Conservation (phyloP, 345 rosid genomes). For the Arabis hirsuta region DNA sequence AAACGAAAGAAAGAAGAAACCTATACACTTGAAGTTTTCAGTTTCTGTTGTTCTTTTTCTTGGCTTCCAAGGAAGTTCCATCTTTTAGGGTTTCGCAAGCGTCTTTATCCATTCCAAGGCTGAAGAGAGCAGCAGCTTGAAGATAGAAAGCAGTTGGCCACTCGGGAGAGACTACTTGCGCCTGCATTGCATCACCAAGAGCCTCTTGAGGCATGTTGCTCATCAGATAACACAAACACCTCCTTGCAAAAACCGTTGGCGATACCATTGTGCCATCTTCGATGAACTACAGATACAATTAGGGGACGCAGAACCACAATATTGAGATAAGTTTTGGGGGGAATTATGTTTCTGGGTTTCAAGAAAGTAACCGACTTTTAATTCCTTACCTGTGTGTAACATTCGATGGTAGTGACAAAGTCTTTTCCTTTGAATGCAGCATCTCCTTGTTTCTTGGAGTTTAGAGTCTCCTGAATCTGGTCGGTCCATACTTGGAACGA, state of each 20-base stretch:
- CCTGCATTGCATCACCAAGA: conserved; percentile 86
- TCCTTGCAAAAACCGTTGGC: conserved; percentile 77
- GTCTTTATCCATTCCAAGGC: conserved; percentile 79
- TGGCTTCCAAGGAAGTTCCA: conserved; percentile 79
- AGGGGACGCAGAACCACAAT: not conserved
- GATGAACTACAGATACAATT: conserved; percentile 55
- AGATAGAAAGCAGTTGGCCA: conserved; percentile 86
- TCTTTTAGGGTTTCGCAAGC: conserved; percentile 83
- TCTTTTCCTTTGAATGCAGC: conserved; percentile 66
- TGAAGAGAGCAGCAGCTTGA: conserved; percentile 84
- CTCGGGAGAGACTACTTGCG: conserved; percentile 74
- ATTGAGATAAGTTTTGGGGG: conserved; percentile 9
- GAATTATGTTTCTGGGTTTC: conserved; percentile 3
- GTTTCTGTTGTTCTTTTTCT: conserved; percentile 56
- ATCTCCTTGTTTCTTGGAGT: conserved; percentile 68
- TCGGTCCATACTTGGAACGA: conserved; percentile 78
- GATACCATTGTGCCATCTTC: conserved; percentile 82
- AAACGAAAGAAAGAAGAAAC: conserved; percentile 30
- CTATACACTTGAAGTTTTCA: conserved; percentile 54
- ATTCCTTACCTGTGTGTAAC: conserved; percentile 57
- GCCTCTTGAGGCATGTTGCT: conserved; percentile 80
- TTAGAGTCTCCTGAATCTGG: conserved; percentile 70
- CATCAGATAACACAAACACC: conserved; percentile 75
- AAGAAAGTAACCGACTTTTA: conserved; percentile 13
- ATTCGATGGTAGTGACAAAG: conserved; percentile 57